These are phyloP conservation scores for Manihot esculenta DNA, from an alignment of 441 rosid genomes.

Conservation along the genomic window DNA sequence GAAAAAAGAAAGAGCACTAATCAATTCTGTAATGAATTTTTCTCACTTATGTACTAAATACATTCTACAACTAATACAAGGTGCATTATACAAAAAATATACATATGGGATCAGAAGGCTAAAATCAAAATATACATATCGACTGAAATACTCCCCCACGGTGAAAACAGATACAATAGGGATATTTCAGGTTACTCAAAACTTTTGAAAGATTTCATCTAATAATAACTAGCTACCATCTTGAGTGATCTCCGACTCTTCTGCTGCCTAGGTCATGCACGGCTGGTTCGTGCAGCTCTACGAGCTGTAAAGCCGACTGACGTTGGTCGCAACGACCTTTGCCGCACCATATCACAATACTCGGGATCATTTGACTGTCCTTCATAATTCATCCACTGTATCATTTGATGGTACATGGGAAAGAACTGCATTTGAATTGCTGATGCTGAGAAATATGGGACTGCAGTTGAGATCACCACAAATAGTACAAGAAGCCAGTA, in stretches of 20 bases:
- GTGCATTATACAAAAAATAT: background rate
- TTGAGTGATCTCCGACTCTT: slow-evolving; percentile 8
- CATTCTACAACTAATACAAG: background rate
- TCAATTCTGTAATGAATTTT: slow-evolving; percentile 14
- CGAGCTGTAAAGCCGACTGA: slow-evolving; percentile 83
- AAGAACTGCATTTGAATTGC: slow-evolving; percentile 73
- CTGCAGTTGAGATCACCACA: slow-evolving; percentile 50
- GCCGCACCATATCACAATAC: slow-evolving; percentile 73
- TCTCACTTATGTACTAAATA: slow-evolving; percentile 5
- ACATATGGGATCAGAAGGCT: background rate
- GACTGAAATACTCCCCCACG: slow-evolving; percentile 20
- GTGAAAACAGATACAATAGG: slow-evolving; percentile 1
- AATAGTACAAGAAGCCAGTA: slow-evolving; percentile 72
- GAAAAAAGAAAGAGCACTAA: background rate
- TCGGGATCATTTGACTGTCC: slow-evolving; percentile 69
- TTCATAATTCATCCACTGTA: slow-evolving; percentile 74
- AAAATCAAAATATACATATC: background rate
- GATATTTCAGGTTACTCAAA: slow-evolving; percentile 3
- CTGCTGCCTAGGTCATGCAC: too few relatives aligned
- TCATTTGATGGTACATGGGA: slow-evolving; percentile 86
- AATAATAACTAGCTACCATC: slow-evolving; percentile 6
- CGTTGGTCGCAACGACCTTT: slow-evolving; percentile 56
- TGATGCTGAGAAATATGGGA: slow-evolving; percentile 67
- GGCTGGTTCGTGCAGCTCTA: slow-evolving; percentile 37
- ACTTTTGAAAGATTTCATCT: background rate